A percentile compares a stretch with the other conserved stretches of the same genome.
Evolutionary conservation across 73 alveolate species (phyloP).

Genomic region (Paramecium sexaurelia): DNA sequence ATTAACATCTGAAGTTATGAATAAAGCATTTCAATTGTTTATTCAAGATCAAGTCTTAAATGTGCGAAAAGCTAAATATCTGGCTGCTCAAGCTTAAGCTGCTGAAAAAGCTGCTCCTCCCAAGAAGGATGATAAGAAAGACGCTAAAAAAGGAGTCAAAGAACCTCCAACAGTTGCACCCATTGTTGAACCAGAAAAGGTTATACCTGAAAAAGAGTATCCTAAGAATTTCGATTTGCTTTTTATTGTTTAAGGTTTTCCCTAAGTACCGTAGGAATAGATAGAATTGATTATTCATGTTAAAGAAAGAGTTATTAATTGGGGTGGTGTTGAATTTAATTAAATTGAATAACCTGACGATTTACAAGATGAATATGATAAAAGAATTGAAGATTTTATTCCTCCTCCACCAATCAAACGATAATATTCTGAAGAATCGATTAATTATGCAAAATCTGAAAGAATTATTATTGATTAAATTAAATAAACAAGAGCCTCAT

Average conservation of each 20-base stretch:
- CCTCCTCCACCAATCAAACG: not conserved
- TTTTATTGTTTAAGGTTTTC: slow-evolving; percentile 35
- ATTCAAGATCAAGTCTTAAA: slow-evolving; percentile 38
- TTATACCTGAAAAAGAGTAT: slow-evolving; percentile 63
- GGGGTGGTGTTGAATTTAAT: slow-evolving; percentile 46
- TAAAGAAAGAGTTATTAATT: slow-evolving; percentile 56
- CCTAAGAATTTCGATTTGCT: slow-evolving; percentile 53
- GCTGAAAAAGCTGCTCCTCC: slow-evolving; percentile 38
- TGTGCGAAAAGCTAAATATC: slow-evolving; percentile 27
- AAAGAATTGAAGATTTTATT: slow-evolving; percentile 49
- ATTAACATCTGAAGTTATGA: slow-evolving; percentile 51
- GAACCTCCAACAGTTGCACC: slow-evolving; percentile 20
- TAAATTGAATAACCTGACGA: slow-evolving; percentile 50
- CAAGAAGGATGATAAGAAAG: slow-evolving; percentile 60
- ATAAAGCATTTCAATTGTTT: slow-evolving; percentile 52
- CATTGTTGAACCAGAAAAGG: slow-evolving; percentile 23
- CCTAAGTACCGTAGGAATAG: slow-evolving; percentile 33
- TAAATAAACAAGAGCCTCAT: slow-evolving; percentile 23
- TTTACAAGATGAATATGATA: slow-evolving; percentile 39
- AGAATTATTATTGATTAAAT: not conserved
- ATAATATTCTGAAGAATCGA: slow-evolving; percentile 43
- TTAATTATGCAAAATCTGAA: not conserved
- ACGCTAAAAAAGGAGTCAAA: slow-evolving; percentile 25
- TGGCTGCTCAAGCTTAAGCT: not conserved
- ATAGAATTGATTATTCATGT: slow-evolving; percentile 52